Percentiles rank a stretch among this genome's conserved stretches.
phyloP scores from a whole-genome alignment of 2,329 filamentous ascomycete species.

The Penicillium sp. region DNA sequence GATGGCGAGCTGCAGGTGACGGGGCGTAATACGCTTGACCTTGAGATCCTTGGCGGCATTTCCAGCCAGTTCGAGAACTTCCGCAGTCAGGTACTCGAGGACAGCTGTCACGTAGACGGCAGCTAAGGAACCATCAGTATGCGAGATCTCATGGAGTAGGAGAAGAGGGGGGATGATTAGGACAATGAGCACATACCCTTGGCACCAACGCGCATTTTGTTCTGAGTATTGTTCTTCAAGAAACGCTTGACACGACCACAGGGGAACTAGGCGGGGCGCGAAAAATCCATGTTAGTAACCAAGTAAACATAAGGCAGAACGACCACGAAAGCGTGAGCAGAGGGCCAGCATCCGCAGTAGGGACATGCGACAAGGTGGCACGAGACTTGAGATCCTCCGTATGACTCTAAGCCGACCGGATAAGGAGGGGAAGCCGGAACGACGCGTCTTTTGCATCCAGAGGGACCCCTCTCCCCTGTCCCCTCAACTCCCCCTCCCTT shows the following conservation, averaged over 20 bases:
- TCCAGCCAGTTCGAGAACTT: slow-evolving; percentile 96
- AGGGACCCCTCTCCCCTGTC: background rate
- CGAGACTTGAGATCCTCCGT: slow-evolving; percentile 3
- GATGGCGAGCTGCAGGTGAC: slow-evolving; percentile 96
- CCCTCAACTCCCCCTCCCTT: background rate
- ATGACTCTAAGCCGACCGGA: slow-evolving; percentile 7
- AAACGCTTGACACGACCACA: slow-evolving; percentile 99
- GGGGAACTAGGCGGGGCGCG: slow-evolving; percentile 71
- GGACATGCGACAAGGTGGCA: slow-evolving; percentile 14
- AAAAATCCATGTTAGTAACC: slow-evolving; percentile 26
- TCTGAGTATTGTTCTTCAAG: slow-evolving; percentile 98
- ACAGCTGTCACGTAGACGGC: slow-evolving; percentile 98
- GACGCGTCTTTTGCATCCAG: slow-evolving; percentile 26
- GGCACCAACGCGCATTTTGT: slow-evolving; percentile 99
- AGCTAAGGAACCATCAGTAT: slow-evolving; percentile 53
- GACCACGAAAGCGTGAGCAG: background rate
- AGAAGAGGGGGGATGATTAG: background rate
- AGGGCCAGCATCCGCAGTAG: background rate
- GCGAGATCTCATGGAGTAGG: background rate
- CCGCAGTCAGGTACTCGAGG: slow-evolving; percentile 95
- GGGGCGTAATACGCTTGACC: slow-evolving; percentile 98
- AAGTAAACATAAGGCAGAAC: background rate
- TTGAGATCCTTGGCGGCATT: slow-evolving; percentile 99
- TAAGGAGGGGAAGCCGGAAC: slow-evolving; percentile 15
- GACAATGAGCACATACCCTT: slow-evolving; percentile 60